Evolutionary conservation across 2,329 filamentous ascomycete genomes (phyloP).

Genomic region (Chrysoporthe deuterocubensis): DNA sequence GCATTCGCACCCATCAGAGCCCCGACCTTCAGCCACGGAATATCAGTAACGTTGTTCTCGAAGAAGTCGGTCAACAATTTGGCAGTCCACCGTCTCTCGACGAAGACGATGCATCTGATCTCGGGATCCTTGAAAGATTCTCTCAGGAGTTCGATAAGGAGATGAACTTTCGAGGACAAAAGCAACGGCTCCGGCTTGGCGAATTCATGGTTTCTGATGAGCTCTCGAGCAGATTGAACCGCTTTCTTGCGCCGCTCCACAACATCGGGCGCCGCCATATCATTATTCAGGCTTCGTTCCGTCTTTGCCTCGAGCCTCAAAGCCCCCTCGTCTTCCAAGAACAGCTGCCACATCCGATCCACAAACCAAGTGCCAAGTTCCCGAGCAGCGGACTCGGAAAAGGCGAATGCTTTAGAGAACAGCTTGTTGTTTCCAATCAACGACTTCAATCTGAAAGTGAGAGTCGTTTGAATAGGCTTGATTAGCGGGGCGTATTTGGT

Average conservation of each 20-base stretch:
- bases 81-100: constrained; percentile 78
- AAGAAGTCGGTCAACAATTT: constrained; percentile 73
- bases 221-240: constrained; percentile 60
- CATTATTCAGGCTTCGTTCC: constrained; percentile 34
- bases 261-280: constrained; percentile 36
- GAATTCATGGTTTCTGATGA: constrained; percentile 59
- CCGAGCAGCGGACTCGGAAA: constrained; percentile 62
- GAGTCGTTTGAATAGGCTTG: constrained; percentile 62
- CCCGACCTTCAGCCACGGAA: constrained; percentile 62
- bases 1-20: constrained; percentile 59
- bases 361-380: constrained; percentile 83
- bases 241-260: constrained; percentile 58
- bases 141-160: constrained; percentile 63
- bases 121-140: constrained; percentile 66
- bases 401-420: constrained; percentile 63
- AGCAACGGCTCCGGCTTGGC: constrained; percentile 38
- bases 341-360: constrained; percentile 78
- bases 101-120: constrained; percentile 79
- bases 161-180: constrained; percentile 74
- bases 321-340: constrained; percentile 65
- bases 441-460: constrained; percentile 62
- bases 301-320: constrained; percentile 63
- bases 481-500: constrained; percentile 55
- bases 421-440: constrained; percentile 46
- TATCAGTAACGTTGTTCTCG: constrained; percentile 51